Base-by-base conservation (phyloP, 306 rosid species). In the Biancaea sappan region DNA sequence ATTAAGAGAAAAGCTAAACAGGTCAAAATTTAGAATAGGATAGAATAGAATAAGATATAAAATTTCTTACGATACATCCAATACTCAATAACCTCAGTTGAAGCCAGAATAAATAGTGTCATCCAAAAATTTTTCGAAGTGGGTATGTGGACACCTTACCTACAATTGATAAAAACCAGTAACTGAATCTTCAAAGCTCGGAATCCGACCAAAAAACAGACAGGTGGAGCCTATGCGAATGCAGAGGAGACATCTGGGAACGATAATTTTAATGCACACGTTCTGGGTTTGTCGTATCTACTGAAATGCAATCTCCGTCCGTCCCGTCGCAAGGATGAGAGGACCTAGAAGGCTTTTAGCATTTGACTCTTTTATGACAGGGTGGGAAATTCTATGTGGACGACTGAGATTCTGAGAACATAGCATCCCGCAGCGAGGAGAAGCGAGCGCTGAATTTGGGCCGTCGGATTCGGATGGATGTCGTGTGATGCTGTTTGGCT, bases 261-360 rank as follows among this genome's bases (percentile, higher is more conserved):
- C 6, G 48, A 25, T 24, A 51, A 21, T 29, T 80, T 47, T 24
- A 72, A 22, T 46, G 25, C 26, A 31, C 60, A 72, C 76, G 84
- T 78, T 51, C 26, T 48, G 72, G 57, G 32, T 57, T 73, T 70
- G 85, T 82, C 81, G 70, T 80, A 79, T 79, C 51, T 57, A 73
- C 77, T 76, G 11, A 58, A 82, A 63, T 65, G 32, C 73, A 81
- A 79, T 29, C 74, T 46, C 8, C 25, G 59, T 65, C 72, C 48
- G 24, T 63, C 53, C 46, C 21, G 37, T 56, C 19, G 37, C 0
- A 26, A 56, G 37, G 18, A 5, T 8, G 22, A 57, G 38, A 57
- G 21, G 61, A 4, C 34, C 4, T 4, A 28, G 38, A 8, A 14
- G 32, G 22, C 28, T 59, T 25, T 38, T 38, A 24, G 26, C 44